These are phyloP conservation scores for Neltuma alba DNA, from an alignment of 306 rosid species.

Conservation along the genomic window DNA sequence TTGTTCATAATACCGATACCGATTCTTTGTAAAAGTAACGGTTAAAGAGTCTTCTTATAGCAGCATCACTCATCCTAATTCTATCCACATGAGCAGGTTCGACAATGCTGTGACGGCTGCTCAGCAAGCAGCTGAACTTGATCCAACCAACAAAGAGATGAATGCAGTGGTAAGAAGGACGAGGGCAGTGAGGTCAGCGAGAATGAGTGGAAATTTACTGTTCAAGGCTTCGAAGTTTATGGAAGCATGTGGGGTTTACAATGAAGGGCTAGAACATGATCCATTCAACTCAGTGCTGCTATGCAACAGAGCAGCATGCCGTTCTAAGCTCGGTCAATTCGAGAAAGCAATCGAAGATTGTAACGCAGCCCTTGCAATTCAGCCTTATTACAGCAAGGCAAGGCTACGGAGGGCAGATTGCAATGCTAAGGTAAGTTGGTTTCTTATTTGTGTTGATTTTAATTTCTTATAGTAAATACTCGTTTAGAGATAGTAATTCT, in stretches of 20 bases:
- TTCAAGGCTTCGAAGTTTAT: slow-evolving; percentile 77
- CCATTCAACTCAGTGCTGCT: slow-evolving; percentile 74
- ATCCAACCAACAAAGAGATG: slow-evolving; percentile 64
- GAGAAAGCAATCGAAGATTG: slow-evolving; percentile 98
- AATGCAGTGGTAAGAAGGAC: slow-evolving; percentile 61
- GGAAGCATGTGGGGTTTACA: slow-evolving; percentile 71
- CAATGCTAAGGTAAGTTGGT: slow-evolving; percentile 69
- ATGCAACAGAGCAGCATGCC: slow-evolving; percentile 96
- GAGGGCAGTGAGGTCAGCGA: slow-evolving; percentile 63
- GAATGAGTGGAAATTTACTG: slow-evolving; percentile 86
- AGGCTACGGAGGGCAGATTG: slow-evolving; percentile 87
- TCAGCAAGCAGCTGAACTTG: slow-evolving; percentile 64
- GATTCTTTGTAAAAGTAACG: neutral
- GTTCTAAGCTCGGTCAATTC: slow-evolving; percentile 79
- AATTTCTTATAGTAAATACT: slow-evolving; percentile 2
- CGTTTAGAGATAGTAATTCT: neutral
- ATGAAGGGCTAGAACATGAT: slow-evolving; percentile 84
- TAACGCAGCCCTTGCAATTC: slow-evolving; percentile 66
- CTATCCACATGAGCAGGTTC: slow-evolving; percentile 54
- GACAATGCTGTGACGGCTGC: slow-evolving; percentile 79
- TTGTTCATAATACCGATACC: neutral
- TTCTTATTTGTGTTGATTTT: neutral
- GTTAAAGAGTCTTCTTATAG: neutral
- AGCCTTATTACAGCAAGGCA: slow-evolving; percentile 91
- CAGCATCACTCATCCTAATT: neutral